These are phyloP conservation scores for Fomitopsis palustris DNA, from an alignment of 1,284 basidiomycete species.

Conservation along the genomic window DNA sequence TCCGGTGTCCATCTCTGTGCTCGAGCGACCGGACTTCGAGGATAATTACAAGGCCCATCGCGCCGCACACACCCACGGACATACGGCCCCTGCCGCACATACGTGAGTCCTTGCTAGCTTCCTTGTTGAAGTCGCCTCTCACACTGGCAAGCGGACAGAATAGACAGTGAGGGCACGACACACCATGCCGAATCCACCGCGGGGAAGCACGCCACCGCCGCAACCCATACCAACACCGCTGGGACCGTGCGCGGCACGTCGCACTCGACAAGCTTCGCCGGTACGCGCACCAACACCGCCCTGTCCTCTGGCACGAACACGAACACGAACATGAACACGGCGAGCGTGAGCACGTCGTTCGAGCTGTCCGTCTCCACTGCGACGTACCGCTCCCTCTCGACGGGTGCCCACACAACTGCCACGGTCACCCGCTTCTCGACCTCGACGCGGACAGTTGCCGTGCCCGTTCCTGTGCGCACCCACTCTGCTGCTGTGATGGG, in stretches of 20 bases:
- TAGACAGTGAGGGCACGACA: not conserved
- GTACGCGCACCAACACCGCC: not conserved
- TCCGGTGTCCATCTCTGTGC: too few relatives aligned
- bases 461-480: not conserved
- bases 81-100: not conserved
- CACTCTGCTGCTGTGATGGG: not conserved
- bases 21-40: too few relatives aligned
- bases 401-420: not conserved
- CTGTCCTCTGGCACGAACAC: not conserved
- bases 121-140: not conserved
- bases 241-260: not conserved
- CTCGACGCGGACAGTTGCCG: not conserved
- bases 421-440: not conserved
- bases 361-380: not conserved
- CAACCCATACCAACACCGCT: not conserved
- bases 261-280: not conserved
- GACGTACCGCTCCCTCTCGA: not conserved
- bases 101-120: not conserved
- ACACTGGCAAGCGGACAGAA: not conserved
- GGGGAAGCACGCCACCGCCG: not conserved
- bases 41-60: not conserved
- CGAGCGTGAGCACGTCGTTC: not conserved
- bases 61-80: not conserved
- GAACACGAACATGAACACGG: not conserved
- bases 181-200: not conserved